Conservation (phyloP, 2,329 filamentous ascomycete genomes). For the Aureobasidium sp. region DNA sequence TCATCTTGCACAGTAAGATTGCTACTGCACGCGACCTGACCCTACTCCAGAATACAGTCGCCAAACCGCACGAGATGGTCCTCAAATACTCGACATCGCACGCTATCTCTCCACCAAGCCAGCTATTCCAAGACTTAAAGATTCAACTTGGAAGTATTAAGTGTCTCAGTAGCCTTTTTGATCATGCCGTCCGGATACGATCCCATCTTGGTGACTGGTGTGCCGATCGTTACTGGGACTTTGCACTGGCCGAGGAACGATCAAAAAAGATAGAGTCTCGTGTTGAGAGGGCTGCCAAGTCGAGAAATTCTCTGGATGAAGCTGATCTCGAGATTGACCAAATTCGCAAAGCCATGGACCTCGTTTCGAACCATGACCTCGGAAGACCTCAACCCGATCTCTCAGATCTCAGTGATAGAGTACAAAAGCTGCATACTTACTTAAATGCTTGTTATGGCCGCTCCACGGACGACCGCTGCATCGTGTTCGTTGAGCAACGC, state of each 20-base stretch:
- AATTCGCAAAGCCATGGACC: conserved; percentile 52
- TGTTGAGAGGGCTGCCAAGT: conserved; percentile 33
- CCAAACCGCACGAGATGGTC: conserved; percentile 53
- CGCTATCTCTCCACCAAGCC: conserved; percentile 51
- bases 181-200: conserved; percentile 53
- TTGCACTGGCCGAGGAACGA: conserved; percentile 59
- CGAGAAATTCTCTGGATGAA: conserved; percentile 5
- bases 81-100: conserved; percentile 49
- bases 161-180: conserved; percentile 51
- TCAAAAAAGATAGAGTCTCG: conserved; percentile 54
- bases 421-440: conserved; percentile 54
- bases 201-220: conserved; percentile 75
- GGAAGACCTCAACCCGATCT: conserved; percentile 2
- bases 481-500: conserved; percentile 78
- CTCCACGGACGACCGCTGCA: conserved; percentile 59
- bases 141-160: conserved; percentile 45
- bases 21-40: conserved; percentile 62
- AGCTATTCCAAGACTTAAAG: conserved; percentile 54
- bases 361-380: conserved; percentile 1
- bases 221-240: conserved; percentile 72
- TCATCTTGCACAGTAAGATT: conserved; percentile 72
- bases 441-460: conserved; percentile 57
- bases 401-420: conserved; percentile 62
- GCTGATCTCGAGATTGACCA: conserved; percentile 47
- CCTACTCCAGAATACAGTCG: conserved; percentile 53